phyloP scores from a whole-genome alignment of 2,329 filamentous ascomycete genomes.

The Xylariomycetidae sp. region DNA sequence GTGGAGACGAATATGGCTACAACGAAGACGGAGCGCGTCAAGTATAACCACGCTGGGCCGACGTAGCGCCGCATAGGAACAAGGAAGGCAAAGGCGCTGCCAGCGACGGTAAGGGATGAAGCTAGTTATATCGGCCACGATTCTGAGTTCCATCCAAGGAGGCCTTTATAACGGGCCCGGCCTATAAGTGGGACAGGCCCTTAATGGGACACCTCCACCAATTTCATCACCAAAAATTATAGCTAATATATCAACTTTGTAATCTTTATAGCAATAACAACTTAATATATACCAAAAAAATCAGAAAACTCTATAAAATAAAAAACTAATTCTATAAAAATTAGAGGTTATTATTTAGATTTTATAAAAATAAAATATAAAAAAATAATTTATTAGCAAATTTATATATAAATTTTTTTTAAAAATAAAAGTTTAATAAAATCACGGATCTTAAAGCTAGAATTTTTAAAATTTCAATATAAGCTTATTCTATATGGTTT shows the following conservation, averaged over 20 bases:
- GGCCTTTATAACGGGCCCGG: conserved; percentile 17
- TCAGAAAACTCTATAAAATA: neutral
- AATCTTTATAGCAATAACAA: neutral
- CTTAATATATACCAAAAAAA: neutral
- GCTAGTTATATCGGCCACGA: conserved; percentile 17
- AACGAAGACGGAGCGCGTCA: conserved; percentile 8
- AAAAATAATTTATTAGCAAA: neutral
- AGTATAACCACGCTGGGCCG: conserved; percentile 3
- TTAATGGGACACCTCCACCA: no score
- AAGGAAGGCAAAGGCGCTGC: conserved; percentile 8
- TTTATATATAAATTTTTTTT: neutral
- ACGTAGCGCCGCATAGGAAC: conserved; percentile 9
- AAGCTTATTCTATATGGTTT: neutral
- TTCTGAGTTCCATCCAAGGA: conserved; percentile 22
- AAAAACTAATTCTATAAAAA: neutral
- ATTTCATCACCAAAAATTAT: no score
- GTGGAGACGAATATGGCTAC: conserved; percentile 13
- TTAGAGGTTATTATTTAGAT: neutral
- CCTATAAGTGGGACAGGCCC: no score
- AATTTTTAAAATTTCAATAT: neutral
- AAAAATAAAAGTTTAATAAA: conserved; percentile 1
- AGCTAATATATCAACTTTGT: neutral
- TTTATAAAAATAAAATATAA: neutral
- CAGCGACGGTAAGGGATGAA: conserved; percentile 8
- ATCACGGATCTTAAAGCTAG: neutral